Base-by-base conservation (phyloP, 2,329 filamentous ascomycete species). In the Colletotrichum sp. region DNA sequence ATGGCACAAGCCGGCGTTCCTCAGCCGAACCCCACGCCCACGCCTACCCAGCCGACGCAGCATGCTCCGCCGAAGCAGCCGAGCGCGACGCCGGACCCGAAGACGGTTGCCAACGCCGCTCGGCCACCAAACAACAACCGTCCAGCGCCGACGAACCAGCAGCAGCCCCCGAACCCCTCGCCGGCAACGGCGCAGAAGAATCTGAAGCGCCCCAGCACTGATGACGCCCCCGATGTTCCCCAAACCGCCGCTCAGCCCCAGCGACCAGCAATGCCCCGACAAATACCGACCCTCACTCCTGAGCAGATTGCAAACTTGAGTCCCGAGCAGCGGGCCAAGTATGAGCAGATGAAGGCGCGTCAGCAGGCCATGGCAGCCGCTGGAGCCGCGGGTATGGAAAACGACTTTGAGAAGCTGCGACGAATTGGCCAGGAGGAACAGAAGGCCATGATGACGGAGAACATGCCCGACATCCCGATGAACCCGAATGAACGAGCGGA, bases 131-230 rank as follows among this genome's bases (percentile, higher is more conserved):
- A 82, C 67, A 82, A 80, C 65, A 80, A 79, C 21, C 83, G 82
- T 18, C 80, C 80, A 24, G 74, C 79, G 8, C 81, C 78, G 67
- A 85, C 82, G 72, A 85, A 81, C 61, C 86, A 85, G 58, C 65
- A 80, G 38, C 81, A 85, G 34, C 80, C 82, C 36, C 82, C 84
- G 6, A 85, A 85, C 60, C 82, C 83, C 18, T 85, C 87, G 6
- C 83, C 86, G 10, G 84, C 84, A 3, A 77, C 85, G 7, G 82
- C 82, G 10, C 80, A 82, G 30, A 90, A 88, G 80, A 88, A 83
- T 64, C 83, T 90, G 58, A 91, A 92, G 83, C 88, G 90, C 2
- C 83, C 88, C 6, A 89, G 83, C 67, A 82, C 85, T 5, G 89
- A 91, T 28, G 89, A 90, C 63, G 78, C 76, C 12, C 77, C 78